Base-by-base conservation (phyloP, 768 basidiomycete genomes). In the Mycena sanguinolenta region DNA sequence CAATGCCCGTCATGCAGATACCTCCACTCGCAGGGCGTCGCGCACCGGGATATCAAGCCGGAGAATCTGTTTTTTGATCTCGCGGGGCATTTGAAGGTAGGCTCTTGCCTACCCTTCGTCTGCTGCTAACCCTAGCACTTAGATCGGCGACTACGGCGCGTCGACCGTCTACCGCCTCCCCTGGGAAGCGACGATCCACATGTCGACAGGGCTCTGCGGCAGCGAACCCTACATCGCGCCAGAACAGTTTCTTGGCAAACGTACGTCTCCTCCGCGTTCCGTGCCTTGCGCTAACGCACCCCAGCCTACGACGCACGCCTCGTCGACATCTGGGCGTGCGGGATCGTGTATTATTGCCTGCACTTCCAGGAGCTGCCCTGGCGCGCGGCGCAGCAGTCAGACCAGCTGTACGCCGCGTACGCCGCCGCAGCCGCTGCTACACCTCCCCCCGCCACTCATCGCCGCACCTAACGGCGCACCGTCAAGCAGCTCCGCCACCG, bases 141-240 rank as follows among this genome's bases (percentile, higher is more conserved):
- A 97, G 96, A 97, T 99, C 74, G 97, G 97, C 65, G 97, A 99
- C 79, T 99, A 98, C 75, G 97, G 97, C 62, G 98, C 97, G 12
- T 98, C 96, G 52, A 98, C 98, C n/a, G 97, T 99, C 59, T 99
- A 98, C 81, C 90, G 97, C 69, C 90, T 99, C 64, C 98, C 98
- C 49, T 99, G 97, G 97, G 97, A 99, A 84, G 85, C 92, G 62
- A 98, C 96, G 49, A 92, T 98, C 58, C 97, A 99, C 80, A 92
- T 98, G 90, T 96, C 95, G 17, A 98, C 96, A 30, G 97, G 97
- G 5, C 88, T 99, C 34, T 99, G 97, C 76, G 97, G 97, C 28
- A 96, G 95, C 76, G 97, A 99, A 79, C 97, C 97, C 1, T 99
- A 99, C 82, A 99, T 99, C 77, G 97, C 97, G 12, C 98, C 98